Evolutionary conservation across 768 basidiomycete genomes (phyloP).

Genomic region (Strobilomyces dryophilus): DNA sequence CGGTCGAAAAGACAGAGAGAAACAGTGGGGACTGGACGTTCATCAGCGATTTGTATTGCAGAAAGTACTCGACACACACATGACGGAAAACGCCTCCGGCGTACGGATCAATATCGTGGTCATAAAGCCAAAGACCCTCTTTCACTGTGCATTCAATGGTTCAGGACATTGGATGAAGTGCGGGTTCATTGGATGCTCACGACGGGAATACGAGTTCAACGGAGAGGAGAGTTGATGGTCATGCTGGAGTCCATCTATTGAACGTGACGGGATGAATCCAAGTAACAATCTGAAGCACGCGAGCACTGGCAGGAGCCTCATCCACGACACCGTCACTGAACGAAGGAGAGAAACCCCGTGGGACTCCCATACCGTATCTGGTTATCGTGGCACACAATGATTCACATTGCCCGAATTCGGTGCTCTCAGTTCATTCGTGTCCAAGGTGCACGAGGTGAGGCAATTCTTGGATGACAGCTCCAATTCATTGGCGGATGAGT

Average conservation of each 20-base stretch:
- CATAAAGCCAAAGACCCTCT: constrained; percentile 83
- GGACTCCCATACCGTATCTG: not conserved
- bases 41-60: not conserved
- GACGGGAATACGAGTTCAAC: constrained; percentile 69
- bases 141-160: constrained; percentile 50
- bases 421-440: too few species aligned
- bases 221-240: constrained; percentile 81
- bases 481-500: too few species aligned
- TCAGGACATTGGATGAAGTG: constrained; percentile 7
- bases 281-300: constrained; percentile 49
- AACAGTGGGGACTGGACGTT: constrained; percentile 69
- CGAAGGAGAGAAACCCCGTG: not conserved
- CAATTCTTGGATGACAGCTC: too few species aligned
- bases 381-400: not conserved
- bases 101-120: constrained; percentile 80
- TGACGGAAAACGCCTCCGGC: constrained; percentile 83
- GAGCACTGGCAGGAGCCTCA: constrained; percentile 37
- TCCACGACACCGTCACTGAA: not conserved
- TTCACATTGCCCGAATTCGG: too few species aligned
- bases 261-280: constrained; percentile 46
- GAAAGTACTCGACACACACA: constrained; percentile 42
- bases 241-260: constrained; percentile 44
- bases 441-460: too few species aligned
- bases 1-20: constrained; percentile 68
- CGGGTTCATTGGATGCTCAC: constrained; percentile 41